Evolutionary conservation across 805 yeast genomes (phyloP), one percentile per base, ranked within the genome.

Genomic region (Clavispora santaluciae): DNA sequence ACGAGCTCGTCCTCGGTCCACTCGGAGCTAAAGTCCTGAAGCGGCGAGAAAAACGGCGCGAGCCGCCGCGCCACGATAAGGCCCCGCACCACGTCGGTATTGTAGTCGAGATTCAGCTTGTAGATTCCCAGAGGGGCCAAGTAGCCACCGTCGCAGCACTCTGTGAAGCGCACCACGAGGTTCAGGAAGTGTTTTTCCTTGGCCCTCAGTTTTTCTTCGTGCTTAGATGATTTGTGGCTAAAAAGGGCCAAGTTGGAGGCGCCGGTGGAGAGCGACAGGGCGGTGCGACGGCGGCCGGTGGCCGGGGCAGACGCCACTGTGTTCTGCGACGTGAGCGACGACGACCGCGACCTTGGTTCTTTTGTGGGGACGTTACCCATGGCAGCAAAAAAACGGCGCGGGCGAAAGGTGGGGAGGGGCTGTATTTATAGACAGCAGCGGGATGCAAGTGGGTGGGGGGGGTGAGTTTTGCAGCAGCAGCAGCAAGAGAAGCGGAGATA

Each of bases 41-140:
- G 66, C 0, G 97, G 98, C 1, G 89, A 83, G 59, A 78, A 93
- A 59, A 93, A 91, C 1, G 99, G 98, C 0, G 97, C 89, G 29
- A 91, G 54, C 50, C 73, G 75, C 36, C 99, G 73, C 22, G 77
- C 76, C 15, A 81, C 67, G 17, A 91, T 84, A 29, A 85, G 66
- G 13, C 67, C 74, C 39, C 86, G 74, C n/a, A 93, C 97, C 3
- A 83, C 68, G 12, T 75, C 76, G 12, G 85, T 75, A 53, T 83
- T 76, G 64, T 79, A 91, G 59, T 86, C 95, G 40, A 83, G 60
- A 51, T 80, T 82, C 35, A 84, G 80, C 48, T 81, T 77, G 62
- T 91, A 91, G 23, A 86, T 85, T 2, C 97, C 97, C 62, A 77
- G 86, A 0, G 98, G 96, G 1, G 95, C 96, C 48, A 91, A 64